Base-by-base conservation (phyloP, 495 filamentous ascomycete genomes). In the Xylaria flabelliformis region DNA sequence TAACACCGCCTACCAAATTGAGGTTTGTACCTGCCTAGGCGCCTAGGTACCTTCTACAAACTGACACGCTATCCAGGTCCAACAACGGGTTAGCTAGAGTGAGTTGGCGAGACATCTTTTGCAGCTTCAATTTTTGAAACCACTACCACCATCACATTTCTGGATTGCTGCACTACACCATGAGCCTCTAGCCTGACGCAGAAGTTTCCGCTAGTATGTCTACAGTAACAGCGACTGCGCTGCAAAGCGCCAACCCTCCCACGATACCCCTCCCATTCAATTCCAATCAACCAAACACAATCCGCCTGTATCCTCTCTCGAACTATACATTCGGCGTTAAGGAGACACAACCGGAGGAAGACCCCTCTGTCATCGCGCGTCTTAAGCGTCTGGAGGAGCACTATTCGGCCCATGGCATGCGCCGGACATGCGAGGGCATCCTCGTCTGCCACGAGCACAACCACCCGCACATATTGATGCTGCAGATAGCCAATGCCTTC, bases 281-380 rank as follows among this genome's bases (percentile, higher is more conserved):
- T 76, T 90, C 87, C 51, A 93, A 95, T 79, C 96, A 99, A 83
- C 93, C 96, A 48, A 85, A 90, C 72, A 95, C 94, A 1, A 95
- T 99, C 75, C 94, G 94, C 66, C 88, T 99, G 9, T 99, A 95
- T 81, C 96, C 96, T 24, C 88, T 99, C 39, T 97, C 94, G 74
- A 98, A 98, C 85, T 98, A 99, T 86, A 98, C 95, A 50, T 98
- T 99, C 80, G 95, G 95, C 69, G 97, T 95, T 21, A 99, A 99
- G 82, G 96, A 98, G 84, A 95, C 91, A 12, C 96, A 99, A 81
- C 96, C 96, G 2, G 96, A 99, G 82, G 96, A 99, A 82, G 96
- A 99, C 79, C 95, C 95, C 4, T 97, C 93, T 4, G 96, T 99
- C 8, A 86, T 97, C 61, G 95, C 95, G 39, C 93, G 96, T 5